Evolutionary conservation across 2,329 filamentous ascomycete genomes (phyloP), one percentile per base, ranked within the genome.

Genomic region (Phaeosphaeriaceae sp.): DNA sequence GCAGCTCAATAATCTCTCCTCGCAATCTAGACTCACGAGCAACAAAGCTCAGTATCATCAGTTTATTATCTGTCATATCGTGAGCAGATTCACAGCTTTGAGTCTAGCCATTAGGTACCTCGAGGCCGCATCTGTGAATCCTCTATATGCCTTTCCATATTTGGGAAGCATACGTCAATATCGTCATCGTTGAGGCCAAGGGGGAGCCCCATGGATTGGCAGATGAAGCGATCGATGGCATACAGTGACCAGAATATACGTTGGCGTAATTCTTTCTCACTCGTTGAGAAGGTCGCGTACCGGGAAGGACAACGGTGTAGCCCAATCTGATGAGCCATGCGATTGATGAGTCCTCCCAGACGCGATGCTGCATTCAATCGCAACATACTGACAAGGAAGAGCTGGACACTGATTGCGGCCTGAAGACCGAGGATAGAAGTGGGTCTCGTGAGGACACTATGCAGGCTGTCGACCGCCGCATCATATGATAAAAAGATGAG

Each of bases 231-330:
- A 45, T 87, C 85, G 0, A 86, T 70, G 17, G 78, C 82, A 49
- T 87, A 88, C 0, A 86, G 79, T 1, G 83, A 83, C 84, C 85
- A 87, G 59, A 87, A 87, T 0, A 87, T 72, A 0, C 85, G 79
- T 15, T 83, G 80, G 1, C 85, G 79, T 31, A 84, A 78, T 2
- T 80, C 77, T 2, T 76, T 78, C 44, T 86, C 83, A 10, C 79
- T 71, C 1, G 68, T 55, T 0, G 76, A 80, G 62, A 87, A 86
- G 46, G 83, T 82, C 0, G 80, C 74, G 55, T 81, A 87, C 0
- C 85, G 79, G 5, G 78, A 76, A 1, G 85, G 84, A 53, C 85
- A 88, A 2, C 85, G 81, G 70, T 88, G 85, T n/a, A 88, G 78
- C 0, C 85, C 85, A 1, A 87, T 72, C 48, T 87, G 85, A 46